Evolutionary conservation across 2,329 filamentous ascomycete genomes (phyloP).

Genomic region (Ophiostoma perfectum): DNA sequence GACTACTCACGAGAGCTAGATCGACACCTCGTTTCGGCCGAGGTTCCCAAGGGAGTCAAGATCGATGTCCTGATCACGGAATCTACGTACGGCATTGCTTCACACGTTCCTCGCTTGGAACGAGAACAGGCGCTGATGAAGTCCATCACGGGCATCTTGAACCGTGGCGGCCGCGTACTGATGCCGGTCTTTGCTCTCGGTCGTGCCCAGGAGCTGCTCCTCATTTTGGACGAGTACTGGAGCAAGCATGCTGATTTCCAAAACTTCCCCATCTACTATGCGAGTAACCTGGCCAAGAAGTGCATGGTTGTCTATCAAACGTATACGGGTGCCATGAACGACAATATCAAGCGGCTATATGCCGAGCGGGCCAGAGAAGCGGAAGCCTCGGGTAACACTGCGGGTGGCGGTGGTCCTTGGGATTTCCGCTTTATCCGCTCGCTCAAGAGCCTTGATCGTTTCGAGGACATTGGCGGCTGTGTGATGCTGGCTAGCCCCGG

Average conservation of each 20-base stretch:
- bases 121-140: slow-evolving; percentile 94
- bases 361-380: slow-evolving; percentile 86
- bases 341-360: slow-evolving; percentile 96
- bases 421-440: slow-evolving; percentile 93
- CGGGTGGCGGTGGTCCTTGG: slow-evolving; percentile 81
- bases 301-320: slow-evolving; percentile 99
- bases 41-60: slow-evolving; percentile 81
- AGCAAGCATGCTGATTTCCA: slow-evolving; percentile 80
- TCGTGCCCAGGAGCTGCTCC: slow-evolving; percentile 83
- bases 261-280: slow-evolving; percentile 93
- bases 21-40: slow-evolving; percentile 87
- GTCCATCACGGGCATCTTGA: slow-evolving; percentile 83
- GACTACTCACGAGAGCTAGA: slow-evolving; percentile 97
- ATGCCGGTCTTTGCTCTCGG: slow-evolving; percentile 96
- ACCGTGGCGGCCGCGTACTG: slow-evolving; percentile 83
- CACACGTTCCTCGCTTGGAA: slow-evolving; percentile 83
- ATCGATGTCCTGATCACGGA: slow-evolving; percentile 97
- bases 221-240: slow-evolving; percentile 98
- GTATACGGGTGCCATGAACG: slow-evolving; percentile 97
- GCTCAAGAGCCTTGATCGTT: slow-evolving; percentile 86
- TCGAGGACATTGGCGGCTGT: slow-evolving; percentile 91
- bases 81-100: slow-evolving; percentile 93
- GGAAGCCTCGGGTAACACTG: slow-evolving; percentile 69
- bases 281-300: slow-evolving; percentile 86
- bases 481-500: slow-evolving; percentile 96